A percentile compares a stretch with the other conserved stretches of the same genome.
These are phyloP conservation scores for Talaromyces sp. DNA, from an alignment of 2,329 filamentous ascomycete genomes.

Conservation along the genomic window DNA sequence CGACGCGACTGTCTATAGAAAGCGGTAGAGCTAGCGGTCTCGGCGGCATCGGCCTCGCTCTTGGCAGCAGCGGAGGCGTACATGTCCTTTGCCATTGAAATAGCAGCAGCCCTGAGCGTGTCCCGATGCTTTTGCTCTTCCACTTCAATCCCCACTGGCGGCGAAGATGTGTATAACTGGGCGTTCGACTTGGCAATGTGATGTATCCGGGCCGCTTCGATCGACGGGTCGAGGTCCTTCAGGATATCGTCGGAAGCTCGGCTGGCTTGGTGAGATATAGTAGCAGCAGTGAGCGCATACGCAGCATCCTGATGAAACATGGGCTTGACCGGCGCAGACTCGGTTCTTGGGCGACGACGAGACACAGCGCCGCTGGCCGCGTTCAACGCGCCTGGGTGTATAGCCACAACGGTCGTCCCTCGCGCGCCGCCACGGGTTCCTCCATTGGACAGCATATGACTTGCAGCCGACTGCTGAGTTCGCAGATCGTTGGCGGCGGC, in stretches of 20 bases:
- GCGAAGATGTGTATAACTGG: conserved; percentile 73
- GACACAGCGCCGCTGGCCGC: conserved; percentile 76
- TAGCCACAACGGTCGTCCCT: conserved; percentile 31
- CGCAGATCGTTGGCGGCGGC: conserved; percentile 11
- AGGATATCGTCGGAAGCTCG: conserved; percentile 40
- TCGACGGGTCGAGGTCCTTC: conserved; percentile 35
- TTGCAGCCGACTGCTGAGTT: conserved; percentile 55
- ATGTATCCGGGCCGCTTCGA: conserved; percentile 57
- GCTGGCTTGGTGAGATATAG: conserved; percentile 53
- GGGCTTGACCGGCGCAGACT: conserved; percentile 53
- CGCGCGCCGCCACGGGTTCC: conserved; percentile 42
- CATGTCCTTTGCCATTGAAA: conserved; percentile 87
- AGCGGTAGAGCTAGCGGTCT: conserved; percentile 22
- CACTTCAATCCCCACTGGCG: conserved; percentile 64
- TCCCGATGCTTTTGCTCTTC: conserved; percentile 70
- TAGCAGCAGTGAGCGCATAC: conserved; percentile 65
- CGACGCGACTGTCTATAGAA: conserved; percentile 30
- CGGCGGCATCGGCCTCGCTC: conserved; percentile 14
- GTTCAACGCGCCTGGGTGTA: conserved; percentile 61
- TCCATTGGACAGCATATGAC: conserved; percentile 37
- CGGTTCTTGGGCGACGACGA: conserved; percentile 56
- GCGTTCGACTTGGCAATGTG: conserved; percentile 65
- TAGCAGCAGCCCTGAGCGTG: conserved; percentile 71
- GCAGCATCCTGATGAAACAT: conserved; percentile 45
- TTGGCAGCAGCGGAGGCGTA: conserved; percentile 54